phyloP scores from a whole-genome alignment of 257 asterid genomes.

The Solanum pimpinellifolium region DNA sequence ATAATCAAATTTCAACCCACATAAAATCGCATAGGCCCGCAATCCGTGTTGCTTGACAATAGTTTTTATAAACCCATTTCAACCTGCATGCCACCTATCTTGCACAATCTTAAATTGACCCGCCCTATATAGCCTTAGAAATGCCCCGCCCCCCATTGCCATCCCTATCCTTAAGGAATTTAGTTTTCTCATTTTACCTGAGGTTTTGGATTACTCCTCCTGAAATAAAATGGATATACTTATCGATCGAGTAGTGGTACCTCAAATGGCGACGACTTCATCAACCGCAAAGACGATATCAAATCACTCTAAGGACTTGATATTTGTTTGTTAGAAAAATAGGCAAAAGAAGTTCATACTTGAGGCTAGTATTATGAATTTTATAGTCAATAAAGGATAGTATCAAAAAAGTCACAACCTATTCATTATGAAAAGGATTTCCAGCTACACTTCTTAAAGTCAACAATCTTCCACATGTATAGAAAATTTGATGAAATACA shows the following conservation, averaged over 20 bases:
- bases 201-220: not conserved
- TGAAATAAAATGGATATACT: not conserved
- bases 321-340: no score
- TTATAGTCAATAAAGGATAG: not conserved
- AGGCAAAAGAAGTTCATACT: not conserved
- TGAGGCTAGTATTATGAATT: not conserved
- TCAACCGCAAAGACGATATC: not conserved
- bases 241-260: not conserved
- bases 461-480: not conserved
- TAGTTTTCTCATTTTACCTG: not conserved
- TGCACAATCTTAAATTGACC: no score
- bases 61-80: no score
- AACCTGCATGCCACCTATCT: no score
- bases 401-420: not conserved
- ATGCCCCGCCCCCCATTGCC: no score
- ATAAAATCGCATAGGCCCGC: no score
- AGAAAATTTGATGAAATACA: not conserved
- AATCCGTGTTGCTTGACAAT: no score
- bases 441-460: not conserved
- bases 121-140: no score
- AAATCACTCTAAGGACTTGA: not conserved
- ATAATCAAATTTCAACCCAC: no score
- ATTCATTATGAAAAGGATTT: not conserved
- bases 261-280: not conserved
- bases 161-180: not conserved